These are phyloP conservation scores for Pythium aphanidermatum DNA, from an alignment of 352 stramenopile species.

Conservation along the genomic window DNA sequence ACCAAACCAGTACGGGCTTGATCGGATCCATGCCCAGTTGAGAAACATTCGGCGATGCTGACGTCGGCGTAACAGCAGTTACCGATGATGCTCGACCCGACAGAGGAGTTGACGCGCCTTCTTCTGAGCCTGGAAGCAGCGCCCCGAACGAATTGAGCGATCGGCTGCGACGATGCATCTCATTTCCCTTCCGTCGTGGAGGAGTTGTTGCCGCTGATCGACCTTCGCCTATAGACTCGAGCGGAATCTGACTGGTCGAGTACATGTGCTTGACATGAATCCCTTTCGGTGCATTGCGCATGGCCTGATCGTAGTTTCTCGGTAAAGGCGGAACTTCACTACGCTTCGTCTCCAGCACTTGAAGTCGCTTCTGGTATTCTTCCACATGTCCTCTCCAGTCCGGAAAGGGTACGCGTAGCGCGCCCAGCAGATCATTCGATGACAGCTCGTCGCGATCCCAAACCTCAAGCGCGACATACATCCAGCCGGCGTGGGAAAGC, in stretches of 20 bases:
- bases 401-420: slow-evolving; percentile 65
- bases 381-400: slow-evolving; percentile 50
- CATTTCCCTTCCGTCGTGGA: slow-evolving; percentile 4
- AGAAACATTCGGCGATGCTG: slow-evolving; percentile 3
- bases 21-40: slow-evolving; percentile 36
- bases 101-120: slow-evolving; percentile 1
- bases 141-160: slow-evolving; percentile 18
- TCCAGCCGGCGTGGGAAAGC: slow-evolving; percentile 39
- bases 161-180: slow-evolving; percentile 14
- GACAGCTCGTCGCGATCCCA: slow-evolving; percentile 68
- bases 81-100: slow-evolving; percentile 11
- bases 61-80: slow-evolving; percentile 3
- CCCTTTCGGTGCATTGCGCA: background rate
- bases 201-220: slow-evolving; percentile 7
- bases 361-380: slow-evolving; percentile 30
- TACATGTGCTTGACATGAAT: slow-evolving; percentile 20
- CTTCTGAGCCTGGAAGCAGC: background rate
- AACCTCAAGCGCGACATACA: slow-evolving; percentile 73
- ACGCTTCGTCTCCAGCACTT: slow-evolving; percentile 7
- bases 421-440: slow-evolving; percentile 56
- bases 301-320: too few relatives aligned
- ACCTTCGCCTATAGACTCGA: slow-evolving; percentile 20
- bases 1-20: slow-evolving; percentile 69
- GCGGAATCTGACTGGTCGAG: slow-evolving; percentile 13
- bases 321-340: too few relatives aligned